phyloP scores from a whole-genome alignment of 1,284 basidiomycete genomes.

The Anthracocystis setariae region DNA sequence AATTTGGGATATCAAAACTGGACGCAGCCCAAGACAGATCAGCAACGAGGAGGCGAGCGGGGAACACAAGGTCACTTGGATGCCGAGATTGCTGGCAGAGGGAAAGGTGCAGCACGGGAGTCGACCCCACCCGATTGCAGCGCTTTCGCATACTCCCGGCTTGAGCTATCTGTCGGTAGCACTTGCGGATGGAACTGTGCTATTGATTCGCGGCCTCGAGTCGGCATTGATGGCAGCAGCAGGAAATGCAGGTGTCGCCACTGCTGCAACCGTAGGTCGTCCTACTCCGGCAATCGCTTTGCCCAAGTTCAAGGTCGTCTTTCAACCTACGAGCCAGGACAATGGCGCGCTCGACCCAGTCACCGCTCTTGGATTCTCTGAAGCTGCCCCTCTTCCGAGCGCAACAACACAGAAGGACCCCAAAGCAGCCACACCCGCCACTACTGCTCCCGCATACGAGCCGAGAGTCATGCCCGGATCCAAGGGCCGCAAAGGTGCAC shows the following conservation, averaged over 20 bases:
- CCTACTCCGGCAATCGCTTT: slow-evolving; percentile 47
- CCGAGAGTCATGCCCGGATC: slow-evolving; percentile 32
- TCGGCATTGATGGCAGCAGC: slow-evolving; percentile 76
- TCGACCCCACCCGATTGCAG: slow-evolving; percentile 71
- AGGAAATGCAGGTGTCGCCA: slow-evolving; percentile 36
- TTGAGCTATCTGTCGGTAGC: slow-evolving; percentile 89
- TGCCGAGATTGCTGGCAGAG: slow-evolving; percentile 53
- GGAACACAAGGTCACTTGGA: slow-evolving; percentile 22
- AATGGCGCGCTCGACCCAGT: slow-evolving; percentile 77
- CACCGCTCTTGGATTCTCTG: slow-evolving; percentile 87
- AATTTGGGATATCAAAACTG: slow-evolving; percentile 60
- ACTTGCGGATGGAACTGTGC: slow-evolving; percentile 91
- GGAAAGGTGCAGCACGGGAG: slow-evolving; percentile 62
- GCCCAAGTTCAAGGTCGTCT: slow-evolving; percentile 67
- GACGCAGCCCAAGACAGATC: slow-evolving; percentile 12
- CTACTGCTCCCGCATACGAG: slow-evolving; percentile 22
- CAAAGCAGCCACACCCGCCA: not conserved
- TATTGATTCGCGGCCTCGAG: slow-evolving; percentile 88
- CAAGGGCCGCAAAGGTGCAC: slow-evolving; percentile 37
- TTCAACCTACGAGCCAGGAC: slow-evolving; percentile 42
- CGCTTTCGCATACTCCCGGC: slow-evolving; percentile 81
- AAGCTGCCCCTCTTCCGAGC: slow-evolving; percentile 59
- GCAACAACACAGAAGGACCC: slow-evolving; percentile 4
- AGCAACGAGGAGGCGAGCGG: slow-evolving; percentile 1
- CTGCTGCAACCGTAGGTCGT: slow-evolving; percentile 1